These are phyloP conservation scores for Spathaspora sp. DNA, from an alignment of 1,139 yeast genomes.

Conservation along the genomic window DNA sequence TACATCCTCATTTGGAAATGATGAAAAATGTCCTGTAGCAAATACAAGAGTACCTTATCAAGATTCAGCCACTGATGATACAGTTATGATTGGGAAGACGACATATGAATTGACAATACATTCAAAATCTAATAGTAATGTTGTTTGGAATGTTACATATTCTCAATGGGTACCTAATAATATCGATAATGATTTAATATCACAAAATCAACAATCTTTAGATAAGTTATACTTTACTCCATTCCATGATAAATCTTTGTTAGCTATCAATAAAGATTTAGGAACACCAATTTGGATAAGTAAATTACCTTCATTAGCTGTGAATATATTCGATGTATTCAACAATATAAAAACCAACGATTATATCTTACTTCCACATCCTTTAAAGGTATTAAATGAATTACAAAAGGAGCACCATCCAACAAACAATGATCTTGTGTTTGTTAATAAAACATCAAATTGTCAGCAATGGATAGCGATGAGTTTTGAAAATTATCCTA, in stretches of 20 bases:
- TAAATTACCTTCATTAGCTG: constrained; percentile 63
- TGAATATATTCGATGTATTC: constrained; percentile 72
- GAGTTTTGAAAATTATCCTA: constrained; percentile 75
- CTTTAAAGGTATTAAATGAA: constrained; percentile 46
- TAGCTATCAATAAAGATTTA: constrained; percentile 63
- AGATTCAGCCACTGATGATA: constrained; percentile 18
- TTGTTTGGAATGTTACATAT: constrained; percentile 84
- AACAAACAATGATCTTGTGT: constrained; percentile 46
- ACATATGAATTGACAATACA: constrained; percentile 45
- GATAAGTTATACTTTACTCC: constrained; percentile 85
- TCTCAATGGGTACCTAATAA: constrained; percentile 94
- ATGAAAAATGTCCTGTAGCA: constrained; percentile 34
- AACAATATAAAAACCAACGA: constrained; percentile 28
- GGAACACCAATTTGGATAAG: constrained; percentile 82
- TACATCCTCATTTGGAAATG: constrained; percentile 65
- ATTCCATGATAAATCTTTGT: constrained; percentile 68
- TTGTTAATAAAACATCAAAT: constrained; percentile 61
- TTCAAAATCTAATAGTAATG: constrained; percentile 57
- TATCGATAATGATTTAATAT: constrained; percentile 67
- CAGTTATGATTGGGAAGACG: constrained; percentile 52
- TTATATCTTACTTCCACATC: constrained; percentile 63
- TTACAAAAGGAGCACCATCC: constrained; percentile 25
- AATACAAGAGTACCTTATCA: constrained; percentile 11
- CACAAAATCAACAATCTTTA: constrained; percentile 49
- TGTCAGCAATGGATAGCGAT: constrained; percentile 83